Evolutionary conservation across 768 basidiomycete species (phyloP).

Genomic region (Kwoniella sp.): DNA sequence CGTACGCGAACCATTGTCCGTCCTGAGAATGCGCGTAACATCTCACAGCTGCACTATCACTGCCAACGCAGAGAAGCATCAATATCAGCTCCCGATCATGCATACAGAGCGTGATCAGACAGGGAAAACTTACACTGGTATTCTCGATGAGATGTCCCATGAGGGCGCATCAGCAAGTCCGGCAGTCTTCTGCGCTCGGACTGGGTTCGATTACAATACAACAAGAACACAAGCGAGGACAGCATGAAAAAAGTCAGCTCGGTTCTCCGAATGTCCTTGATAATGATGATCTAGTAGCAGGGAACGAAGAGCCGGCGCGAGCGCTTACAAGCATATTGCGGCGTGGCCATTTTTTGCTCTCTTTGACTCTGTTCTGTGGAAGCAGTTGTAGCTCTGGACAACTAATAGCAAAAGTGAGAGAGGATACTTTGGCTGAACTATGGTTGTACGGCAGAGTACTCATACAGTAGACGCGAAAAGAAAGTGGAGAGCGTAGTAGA

Average conservation of each 20-base stretch:
- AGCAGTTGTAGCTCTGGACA: too few relatives aligned
- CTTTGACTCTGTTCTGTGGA: neutral
- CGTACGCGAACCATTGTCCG: constrained; percentile 83
- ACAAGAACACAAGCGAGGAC: neutral
- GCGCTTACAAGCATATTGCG: constrained; percentile 50
- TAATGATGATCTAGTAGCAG: too few relatives aligned
- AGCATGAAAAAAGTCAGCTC: constrained; percentile 1
- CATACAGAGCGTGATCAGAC: too few relatives aligned
- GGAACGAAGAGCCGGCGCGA: too few relatives aligned
- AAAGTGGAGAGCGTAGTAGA: neutral
- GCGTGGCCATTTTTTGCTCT: constrained; percentile 11
- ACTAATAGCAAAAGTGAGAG: neutral
- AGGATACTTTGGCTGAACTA: neutral
- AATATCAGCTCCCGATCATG: too few relatives aligned
- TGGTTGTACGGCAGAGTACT: neutral
- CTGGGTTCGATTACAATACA: constrained; percentile 56
- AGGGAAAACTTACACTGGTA: constrained; percentile 49
- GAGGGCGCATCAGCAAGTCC: constrained; percentile 82
- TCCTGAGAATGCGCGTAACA: constrained; percentile 81
- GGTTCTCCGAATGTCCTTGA: neutral
- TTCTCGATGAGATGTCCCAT: constrained; percentile 68
- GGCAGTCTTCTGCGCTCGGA: constrained; percentile 90
- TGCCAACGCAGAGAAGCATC: constrained; percentile 19
- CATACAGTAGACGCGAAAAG: neutral
- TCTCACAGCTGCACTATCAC: constrained; percentile 61